Base-by-base conservation (phyloP, 2,329 filamentous ascomycete genomes). In the Penicillium sp. region DNA sequence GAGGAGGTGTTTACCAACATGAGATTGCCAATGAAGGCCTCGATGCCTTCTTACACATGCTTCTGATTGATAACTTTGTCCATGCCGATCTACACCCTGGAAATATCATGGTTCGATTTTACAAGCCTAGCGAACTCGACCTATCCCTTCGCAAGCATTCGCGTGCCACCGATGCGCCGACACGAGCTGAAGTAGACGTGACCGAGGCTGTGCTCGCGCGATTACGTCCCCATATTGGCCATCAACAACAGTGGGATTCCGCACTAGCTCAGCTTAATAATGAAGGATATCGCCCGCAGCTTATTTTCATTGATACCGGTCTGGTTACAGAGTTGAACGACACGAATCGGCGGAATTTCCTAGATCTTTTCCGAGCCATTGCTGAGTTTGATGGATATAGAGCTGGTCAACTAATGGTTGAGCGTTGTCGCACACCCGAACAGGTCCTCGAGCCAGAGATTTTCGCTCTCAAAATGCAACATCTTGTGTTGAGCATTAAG, bases 91-190 rank as follows among this genome's bases (percentile, higher is more conserved):
- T 99, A 29, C 95, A 99, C 71, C 95, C 95, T 0, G 95, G 95
- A 26, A 99, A 99, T 73, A 98, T 99, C 76, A 98, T 99, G 93
- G 93, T 99, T 47, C 91, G 96, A 61, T 99, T 99, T 79, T 97
- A 98, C 76, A 87, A 93, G 68, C 87, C 93, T 0, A 86, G 87
- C 14, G 83, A 88, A 59, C 84, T 93, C 0, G 85, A 89, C 48
- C 78, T 96, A 1, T 79, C 81, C 22, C 77, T 88, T 5, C 73
- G 72, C 39, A 73, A 75, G 22, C 74, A 80, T 54, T 77, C 73
- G 3, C 73, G 71, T 24, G 73, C 76, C 8, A 73, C 70, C 1
- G 68, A 77, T 60, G 75, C 75, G 14, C 75, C 79, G 37, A 73
- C 78, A 1, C 70, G 82, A 39, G 79, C 83, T 9, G 82, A 84